phyloP scores from a whole-genome alignment of 2,329 filamentous ascomycete genomes.

The Triangularia verruculosa region DNA sequence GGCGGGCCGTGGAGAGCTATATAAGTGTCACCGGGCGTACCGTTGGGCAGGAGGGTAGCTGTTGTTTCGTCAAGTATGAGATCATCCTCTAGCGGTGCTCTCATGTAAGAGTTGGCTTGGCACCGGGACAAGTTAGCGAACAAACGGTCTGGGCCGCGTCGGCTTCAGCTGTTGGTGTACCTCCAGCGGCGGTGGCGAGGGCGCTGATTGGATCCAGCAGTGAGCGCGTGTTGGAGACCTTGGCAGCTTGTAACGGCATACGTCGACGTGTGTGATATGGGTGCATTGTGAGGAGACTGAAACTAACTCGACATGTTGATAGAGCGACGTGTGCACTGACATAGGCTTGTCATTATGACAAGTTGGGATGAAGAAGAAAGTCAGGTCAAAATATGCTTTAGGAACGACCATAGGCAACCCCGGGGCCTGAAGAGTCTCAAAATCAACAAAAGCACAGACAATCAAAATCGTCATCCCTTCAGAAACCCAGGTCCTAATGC shows the following conservation, averaged over 20 bases:
- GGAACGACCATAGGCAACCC: not conserved
- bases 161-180: not conserved
- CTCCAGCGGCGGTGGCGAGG: not conserved
- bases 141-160: not conserved
- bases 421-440: not conserved
- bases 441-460: not conserved
- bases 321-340: not conserved
- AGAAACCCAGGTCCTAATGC: not conserved
- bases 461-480: not conserved
- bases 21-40: not conserved
- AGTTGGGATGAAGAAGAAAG: not conserved
- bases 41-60: not conserved
- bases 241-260: not conserved
- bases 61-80: constrained; percentile 11
- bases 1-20: not conserved
- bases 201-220: not conserved
- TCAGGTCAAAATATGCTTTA: not conserved
- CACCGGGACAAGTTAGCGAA: not conserved
- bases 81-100: constrained; percentile 9
- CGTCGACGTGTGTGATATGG: not conserved
- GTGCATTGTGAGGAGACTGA: not conserved
- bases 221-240: not conserved
- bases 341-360: not conserved
- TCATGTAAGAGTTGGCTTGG: not conserved
- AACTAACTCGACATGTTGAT: not conserved